Evolutionary conservation across 2,329 filamentous ascomycete genomes (phyloP), one percentile per base, ranked within the genome.

Genomic region (Thielaviopsis ethacetica): DNA sequence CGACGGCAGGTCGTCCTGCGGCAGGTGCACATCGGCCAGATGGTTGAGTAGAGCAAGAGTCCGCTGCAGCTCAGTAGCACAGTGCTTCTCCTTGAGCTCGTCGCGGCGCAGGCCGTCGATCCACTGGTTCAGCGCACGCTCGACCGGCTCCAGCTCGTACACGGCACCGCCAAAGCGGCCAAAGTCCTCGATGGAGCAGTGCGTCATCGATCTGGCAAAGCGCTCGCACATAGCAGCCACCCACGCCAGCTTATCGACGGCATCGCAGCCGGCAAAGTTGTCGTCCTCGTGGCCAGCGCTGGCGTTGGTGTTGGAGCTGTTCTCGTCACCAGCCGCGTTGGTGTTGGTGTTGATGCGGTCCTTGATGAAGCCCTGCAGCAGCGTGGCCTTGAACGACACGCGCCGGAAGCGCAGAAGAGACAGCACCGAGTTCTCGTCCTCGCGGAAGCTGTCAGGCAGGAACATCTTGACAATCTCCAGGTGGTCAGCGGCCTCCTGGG

Each of bases 121-220:
- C 82, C 90, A 95, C 59, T 80, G 80, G 67, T 95, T 95, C 55
- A 97, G 72, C 0, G 88, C 87, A 60, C 90, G 81, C 72, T 98
- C 93, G 12, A 97, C 88, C 0, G 91, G 89, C 68, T 95, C 88
- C 56, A 97, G 76, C 69, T 97, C 93, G 65, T 89, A 88, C 60
- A 93, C 71, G 1, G 90, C 87, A 50, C 85, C 84, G 65, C 89
- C 85, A 64, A 89, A 93, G 63, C 76, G 82, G 53, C 80, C 78
- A 68, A 97, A 97, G 61, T 88, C 81, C 54, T 88, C 83, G 1
- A 86, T 75, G 2, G 86, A 84, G 70, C 89, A 94, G 64, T 83
- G 82, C 64, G 79, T 84, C 65, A 96, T 89, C 62, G 86, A 84
- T 62, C 83, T 86, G 68, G 86, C 82, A 65, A 96, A 93, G 44